phyloP scores from a whole-genome alignment of 129 eudicot genomes.

The Tanacetum coccineum region DNA sequence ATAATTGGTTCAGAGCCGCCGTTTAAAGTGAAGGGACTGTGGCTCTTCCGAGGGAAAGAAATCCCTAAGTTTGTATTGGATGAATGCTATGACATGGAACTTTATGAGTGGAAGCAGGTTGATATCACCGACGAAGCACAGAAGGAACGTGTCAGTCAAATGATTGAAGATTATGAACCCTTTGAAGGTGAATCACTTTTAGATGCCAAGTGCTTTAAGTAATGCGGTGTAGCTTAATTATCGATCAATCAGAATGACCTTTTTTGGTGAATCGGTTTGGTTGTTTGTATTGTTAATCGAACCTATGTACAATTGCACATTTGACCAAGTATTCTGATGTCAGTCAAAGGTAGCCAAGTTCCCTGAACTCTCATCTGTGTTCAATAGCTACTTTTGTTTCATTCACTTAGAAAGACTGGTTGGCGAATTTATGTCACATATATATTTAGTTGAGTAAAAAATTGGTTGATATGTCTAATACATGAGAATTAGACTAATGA shows the following conservation, averaged over 20 bases:
- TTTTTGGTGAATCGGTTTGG: background rate
- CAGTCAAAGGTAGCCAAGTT: too few species aligned
- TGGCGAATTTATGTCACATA: too few species aligned
- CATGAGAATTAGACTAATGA: too few species aligned
- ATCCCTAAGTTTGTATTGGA: conserved; percentile 71
- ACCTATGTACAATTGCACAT: background rate
- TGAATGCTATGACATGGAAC: conserved; percentile 73
- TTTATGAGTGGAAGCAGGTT: conserved; percentile 70
- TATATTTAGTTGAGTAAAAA: too few species aligned
- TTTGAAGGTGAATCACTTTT: conserved; percentile 65
- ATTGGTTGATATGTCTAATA: too few species aligned
- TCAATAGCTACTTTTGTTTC: too few species aligned
- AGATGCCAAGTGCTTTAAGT: conserved; percentile 73
- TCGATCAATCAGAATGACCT: background rate
- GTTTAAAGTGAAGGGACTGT: conserved; percentile 68
- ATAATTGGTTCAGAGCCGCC: conserved; percentile 69
- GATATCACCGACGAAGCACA: conserved; percentile 60
- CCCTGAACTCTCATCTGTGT: too few species aligned
- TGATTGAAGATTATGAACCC: conserved; percentile 58
- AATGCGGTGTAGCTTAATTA: background rate
- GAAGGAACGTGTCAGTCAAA: conserved; percentile 62
- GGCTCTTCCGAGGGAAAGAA: conserved; percentile 74
- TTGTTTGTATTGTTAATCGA: background rate
- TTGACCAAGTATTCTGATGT: too few species aligned
- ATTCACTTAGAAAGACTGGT: too few species aligned